Evolutionary conservation across 768 basidiomycete genomes (phyloP), one percentile per base, ranked within the genome.

Genomic region (Flagelloscypha sp.): DNA sequence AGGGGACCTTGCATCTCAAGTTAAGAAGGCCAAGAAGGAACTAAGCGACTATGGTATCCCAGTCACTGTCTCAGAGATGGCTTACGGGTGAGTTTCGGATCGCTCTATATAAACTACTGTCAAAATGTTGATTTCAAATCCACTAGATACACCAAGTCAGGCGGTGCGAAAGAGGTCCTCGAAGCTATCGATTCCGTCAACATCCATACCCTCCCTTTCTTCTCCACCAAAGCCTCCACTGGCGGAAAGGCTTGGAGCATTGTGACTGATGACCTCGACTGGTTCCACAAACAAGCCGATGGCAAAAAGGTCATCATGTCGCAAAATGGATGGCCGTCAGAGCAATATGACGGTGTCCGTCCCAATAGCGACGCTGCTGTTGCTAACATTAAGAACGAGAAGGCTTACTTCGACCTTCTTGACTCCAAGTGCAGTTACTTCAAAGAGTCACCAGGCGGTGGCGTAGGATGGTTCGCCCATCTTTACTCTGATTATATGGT

Each of bases 181-280:
- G 54, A 63, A 42, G 57, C 63, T 1, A 44, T 66, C 10, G 64
- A 66, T 36, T 62, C 36, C 32, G 64, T 66, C 22, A 62, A 68
- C 24, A 51, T 58, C 7, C 66, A 66, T 38, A 68, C n/a, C n/a
- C 55, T 84, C 21, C 81, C 82, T 2, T 82, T 83, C 58, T 84
- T 83, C 52, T 66, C 70, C 1, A 46, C 61, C 24, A 24, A 63
- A 19, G 78, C 76, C 23, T 75, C 76, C 2, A 75, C 61, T 17
- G 72, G 77, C n/a, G n/a, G n/a, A n/a, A 31, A 42, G 15, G 59
- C 66, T 6, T 67, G 69, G 68, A 59, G 64, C 4, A 46, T 62
- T 9, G 61, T 70, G 0, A 27, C 51, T 35, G 39, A 39, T 4
- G 65, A 71, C 36, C 39, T 65, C 38, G 42, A 66, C 27, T 70